Percentiles rank a stretch among this genome's conserved stretches.
Evolutionary conservation across 768 basidiomycete genomes (phyloP).

Genomic region (Vishniacozyma victoriae): DNA sequence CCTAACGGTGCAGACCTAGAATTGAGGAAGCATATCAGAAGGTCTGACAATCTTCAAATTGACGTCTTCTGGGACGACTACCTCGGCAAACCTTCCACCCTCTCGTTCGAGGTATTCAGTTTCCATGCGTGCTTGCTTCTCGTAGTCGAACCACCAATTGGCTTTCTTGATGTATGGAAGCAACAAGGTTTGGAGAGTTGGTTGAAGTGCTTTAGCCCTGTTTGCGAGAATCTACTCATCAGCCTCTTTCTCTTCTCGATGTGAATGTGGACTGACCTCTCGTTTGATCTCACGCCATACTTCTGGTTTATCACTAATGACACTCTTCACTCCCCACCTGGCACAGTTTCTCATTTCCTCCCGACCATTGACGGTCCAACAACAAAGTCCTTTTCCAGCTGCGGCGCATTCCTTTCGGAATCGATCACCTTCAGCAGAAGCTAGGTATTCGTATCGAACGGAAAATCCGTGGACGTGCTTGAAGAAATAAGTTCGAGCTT

Average conservation of each 20-base stretch:
- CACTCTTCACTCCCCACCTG: constrained; percentile 41
- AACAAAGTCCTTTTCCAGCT: constrained; percentile 37
- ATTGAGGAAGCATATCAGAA: too few relatives aligned
- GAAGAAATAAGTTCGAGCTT: constrained; percentile 87
- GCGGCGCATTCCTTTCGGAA: constrained; percentile 68
- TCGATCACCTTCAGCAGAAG: constrained; percentile 65
- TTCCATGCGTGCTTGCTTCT: constrained; percentile 32
- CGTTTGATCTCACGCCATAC: constrained; percentile 30
- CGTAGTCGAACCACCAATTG: constrained; percentile 34
- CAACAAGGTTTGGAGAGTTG: constrained; percentile 18
- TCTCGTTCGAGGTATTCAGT: constrained; percentile 43
- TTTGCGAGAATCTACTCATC: constrained; percentile 1
- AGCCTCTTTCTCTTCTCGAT: neutral
- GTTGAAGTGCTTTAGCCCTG: constrained; percentile 18
- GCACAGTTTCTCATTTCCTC: constrained; percentile 55
- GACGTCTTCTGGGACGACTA: constrained; percentile 13
- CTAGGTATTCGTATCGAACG: constrained; percentile 67
- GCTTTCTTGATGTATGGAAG: constrained; percentile 24
- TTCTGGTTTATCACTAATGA: constrained; percentile 47
- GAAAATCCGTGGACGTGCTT: constrained; percentile 78
- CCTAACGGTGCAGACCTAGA: too few relatives aligned
- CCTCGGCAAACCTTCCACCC: constrained; percentile 33
- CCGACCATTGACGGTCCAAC: constrained; percentile 52
- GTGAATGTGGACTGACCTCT: constrained; percentile 26
- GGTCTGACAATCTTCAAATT: constrained; percentile 21